Base-by-base conservation (phyloP, 306 rosid species). In the Medicago lupulina region DNA sequence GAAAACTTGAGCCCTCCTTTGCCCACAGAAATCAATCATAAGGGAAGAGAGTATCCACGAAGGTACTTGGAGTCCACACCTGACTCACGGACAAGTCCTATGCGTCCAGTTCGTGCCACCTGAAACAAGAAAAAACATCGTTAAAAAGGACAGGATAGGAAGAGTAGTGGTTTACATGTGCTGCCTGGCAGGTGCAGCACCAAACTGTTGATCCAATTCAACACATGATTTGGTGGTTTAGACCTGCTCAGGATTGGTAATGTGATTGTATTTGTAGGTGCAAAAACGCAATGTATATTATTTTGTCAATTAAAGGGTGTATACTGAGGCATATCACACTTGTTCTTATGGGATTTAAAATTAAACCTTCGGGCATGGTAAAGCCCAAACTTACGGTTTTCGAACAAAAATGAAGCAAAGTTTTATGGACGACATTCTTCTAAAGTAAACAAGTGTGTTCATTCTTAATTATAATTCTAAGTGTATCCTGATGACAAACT, bases 51-150 rank as follows among this genome's bases (percentile, higher is more conserved):
- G 81, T 90, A 92, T 74, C 97, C 97, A 39, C 97, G 93, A 67
- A 92, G 85, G 79, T 92, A 73, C 44, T 51, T 88, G 54, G 96
- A 90, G 71, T 89, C 97, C 76, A 92, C 97, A 39, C 97, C 96
- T 9, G 93, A 92, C 65, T 88, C 93, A 0, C 97, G 96, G 67
- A 86, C 58, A 15, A 92, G 81, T 12, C 93, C 96, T 75, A 90
- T 76, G 53, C 96, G 88, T 71, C 97, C 97, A 2, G 97, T 92
- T 67, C 97, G 86, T 25, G 97, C 97, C 81, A 92, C 97, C 97
- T 92, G 75, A 79, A 68, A 34, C 72, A 53, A 63, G 19, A 59
- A 60, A 6, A 46, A 57, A 66, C 34, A 41, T 76, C 18, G 31
- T 67, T 12, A 47, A 18, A 16, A 36, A 76, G 69, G 6, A 63